phyloP scores from a whole-genome alignment of 75 land plant genomes.

The Selaginella moellendorffii region DNA sequence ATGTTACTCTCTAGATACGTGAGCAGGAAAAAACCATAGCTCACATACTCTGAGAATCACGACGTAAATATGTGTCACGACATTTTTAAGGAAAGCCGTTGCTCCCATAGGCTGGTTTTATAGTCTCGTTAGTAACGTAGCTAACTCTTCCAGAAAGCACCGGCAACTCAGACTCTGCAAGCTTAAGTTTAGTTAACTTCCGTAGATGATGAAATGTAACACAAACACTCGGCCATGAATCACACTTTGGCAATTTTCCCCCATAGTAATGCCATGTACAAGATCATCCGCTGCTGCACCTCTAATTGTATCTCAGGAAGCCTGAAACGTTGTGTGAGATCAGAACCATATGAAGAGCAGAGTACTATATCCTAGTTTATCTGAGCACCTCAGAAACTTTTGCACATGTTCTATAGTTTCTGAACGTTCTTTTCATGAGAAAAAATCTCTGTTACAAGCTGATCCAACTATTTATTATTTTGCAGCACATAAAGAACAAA shows the following conservation, averaged over 20 bases:
- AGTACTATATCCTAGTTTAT: background rate
- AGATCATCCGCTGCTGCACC: slow-evolving; percentile 19
- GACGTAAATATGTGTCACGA: slow-evolving; percentile 70
- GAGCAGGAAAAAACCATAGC: background rate
- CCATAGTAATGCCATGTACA: background rate
- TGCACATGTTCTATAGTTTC: slow-evolving; percentile 8
- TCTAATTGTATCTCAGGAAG: slow-evolving; percentile 54
- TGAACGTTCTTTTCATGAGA: slow-evolving; percentile 6
- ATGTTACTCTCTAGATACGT: background rate
- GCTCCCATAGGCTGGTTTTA: slow-evolving; percentile 92
- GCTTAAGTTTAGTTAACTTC: background rate
- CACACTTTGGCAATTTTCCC: slow-evolving; percentile 2
- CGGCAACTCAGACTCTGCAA: slow-evolving; percentile 76
- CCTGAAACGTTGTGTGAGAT: slow-evolving; percentile 16
- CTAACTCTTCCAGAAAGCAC: slow-evolving; percentile 92
- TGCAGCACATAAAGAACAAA: background rate
- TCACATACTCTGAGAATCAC: slow-evolving; percentile 59
- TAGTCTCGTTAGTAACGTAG: slow-evolving; percentile 79
- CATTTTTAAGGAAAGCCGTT: slow-evolving; percentile 70
- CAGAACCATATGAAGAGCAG: background rate
- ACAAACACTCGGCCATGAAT: slow-evolving; percentile 2
- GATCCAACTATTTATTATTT: background rate
- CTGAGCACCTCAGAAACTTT: background rate
- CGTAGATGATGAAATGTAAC: background rate
- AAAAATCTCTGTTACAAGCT: background rate